Evolutionary conservation across 2,329 filamentous ascomycete genomes (phyloP).

Genomic region (Ilyonectria sp.): DNA sequence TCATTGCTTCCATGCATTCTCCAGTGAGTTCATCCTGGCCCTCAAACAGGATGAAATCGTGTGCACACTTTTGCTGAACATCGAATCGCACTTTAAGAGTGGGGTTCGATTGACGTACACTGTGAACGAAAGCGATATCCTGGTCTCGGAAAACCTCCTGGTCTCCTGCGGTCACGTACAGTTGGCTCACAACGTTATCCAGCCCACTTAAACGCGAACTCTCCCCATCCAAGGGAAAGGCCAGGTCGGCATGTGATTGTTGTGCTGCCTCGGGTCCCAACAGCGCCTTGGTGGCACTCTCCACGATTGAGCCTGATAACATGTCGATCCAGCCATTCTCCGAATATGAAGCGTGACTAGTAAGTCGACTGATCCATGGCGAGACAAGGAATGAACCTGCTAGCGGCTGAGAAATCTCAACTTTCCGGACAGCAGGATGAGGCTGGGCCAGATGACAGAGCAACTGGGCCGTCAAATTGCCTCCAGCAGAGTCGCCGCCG

Average conservation of each 20-base stretch:
- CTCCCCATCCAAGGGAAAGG: constrained; percentile 28
- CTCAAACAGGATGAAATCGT: constrained; percentile 35
- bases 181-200: background rate
- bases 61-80: constrained; percentile 14
- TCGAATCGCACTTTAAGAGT: constrained; percentile 24
- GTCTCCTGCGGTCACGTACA: constrained; percentile 29
- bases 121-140: constrained; percentile 5
- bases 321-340: constrained; percentile 31
- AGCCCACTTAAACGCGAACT: constrained; percentile 22
- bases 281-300: constrained; percentile 12
- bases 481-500: constrained; percentile 54
- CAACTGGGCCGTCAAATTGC: constrained; percentile 50
- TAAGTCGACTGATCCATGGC: constrained; percentile 40
- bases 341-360: constrained; percentile 17
- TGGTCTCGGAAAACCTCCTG: constrained; percentile 35
- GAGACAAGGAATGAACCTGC: constrained; percentile 51
- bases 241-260: background rate
- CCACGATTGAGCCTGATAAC: constrained; percentile 18
- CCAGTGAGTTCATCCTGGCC: constrained; percentile 17
- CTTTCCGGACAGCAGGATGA: constrained; percentile 34
- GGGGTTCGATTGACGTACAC: constrained; percentile 28
- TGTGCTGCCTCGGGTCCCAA: background rate
- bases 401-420: constrained; percentile 44
- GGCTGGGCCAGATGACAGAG: constrained; percentile 50
- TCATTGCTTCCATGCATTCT: constrained; percentile 24